Base-by-base conservation (phyloP, 192 early-diverging fungal genomes). In the Dissophora ornata region DNA sequence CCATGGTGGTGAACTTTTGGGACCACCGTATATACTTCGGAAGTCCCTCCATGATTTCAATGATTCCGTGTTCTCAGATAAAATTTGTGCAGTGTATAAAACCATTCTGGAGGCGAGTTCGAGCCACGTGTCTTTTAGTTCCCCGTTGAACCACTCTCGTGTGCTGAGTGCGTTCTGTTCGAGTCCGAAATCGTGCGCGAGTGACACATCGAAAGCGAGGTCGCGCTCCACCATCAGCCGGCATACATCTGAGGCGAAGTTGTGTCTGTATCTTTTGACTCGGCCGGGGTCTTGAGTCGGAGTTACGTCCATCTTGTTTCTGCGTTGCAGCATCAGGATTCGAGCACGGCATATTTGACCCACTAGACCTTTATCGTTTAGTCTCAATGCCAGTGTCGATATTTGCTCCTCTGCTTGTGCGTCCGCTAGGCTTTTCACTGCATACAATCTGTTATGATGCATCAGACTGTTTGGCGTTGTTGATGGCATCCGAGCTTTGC, bases 341-440 rank as follows among this genome's bases (percentile, higher is more conserved):
- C 66, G 29, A 1, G 55, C 66, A 13, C 66, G 32, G 22, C 30
- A 26, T 18, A 57, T 19, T 24, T 26, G 28, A 1, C 67, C 57
- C 9, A 59, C 40, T 8, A 54, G 8, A 16, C 67, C 67, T n/a
- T 26, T 41, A 5, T 69, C 67, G 8, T 60, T 60, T 19, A 69
- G 50, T 28, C 67, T 33, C 5, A 42, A 48, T 8, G 10, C 15
- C 19, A 69, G 41, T 8, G 33, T 25, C 1, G 56, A 45, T 8
- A 69, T 54, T 26, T 69, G 67, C 38, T 69, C 67, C 21, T 69
- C 67, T 10, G 50, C 57, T 19, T 69, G 67, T 11, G 34, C 57
- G 36, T 69, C 67, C 5, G 15, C 57, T 3, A 69, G 29, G 11
- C 13, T 32, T 29, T 36, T 51, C n/a, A 69, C 16, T 0, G 56